Evolutionary conservation across 2,329 filamentous ascomycete genomes (phyloP), one percentile per base, ranked within the genome.

Genomic region (Chaetomium olivaceum): DNA sequence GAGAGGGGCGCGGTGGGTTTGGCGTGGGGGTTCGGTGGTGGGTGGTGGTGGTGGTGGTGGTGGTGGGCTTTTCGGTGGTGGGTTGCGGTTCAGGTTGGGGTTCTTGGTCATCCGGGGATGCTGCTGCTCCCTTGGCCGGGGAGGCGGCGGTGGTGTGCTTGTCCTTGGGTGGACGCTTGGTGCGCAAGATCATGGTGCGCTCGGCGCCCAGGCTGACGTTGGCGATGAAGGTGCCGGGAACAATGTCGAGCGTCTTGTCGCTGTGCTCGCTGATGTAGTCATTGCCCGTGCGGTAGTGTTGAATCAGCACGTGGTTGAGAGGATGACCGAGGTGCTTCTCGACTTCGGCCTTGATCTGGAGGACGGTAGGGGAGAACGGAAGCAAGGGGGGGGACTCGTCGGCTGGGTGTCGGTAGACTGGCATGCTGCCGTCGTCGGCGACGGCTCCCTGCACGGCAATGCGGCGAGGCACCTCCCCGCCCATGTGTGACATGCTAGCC

Each of bases 221-320:
- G 70, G 93, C 92, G 70, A 99, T 96, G 66, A 84, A 93, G 27
- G 91, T 95, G 4, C 84, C 88, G 29, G 85, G 87, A 14, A 87
- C 88, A 64, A 99, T 95, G 75, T 99, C 95, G 27, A 99, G 82
- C 0, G 94, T 97, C 79, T 99, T 99, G 76, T 99, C 95, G 48
- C 92, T 96, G 74, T 99, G 95, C 75, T 99, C 95, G 0, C 92
- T 95, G 68, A 99, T 99, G 75, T 92, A 92, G 77, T 99, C 95
- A 57, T 87, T 87, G 2, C 94, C 92, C 71, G 85, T 85, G n/a
- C 95, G 91, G 74, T 99, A 99, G 65, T 93, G 86, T 74, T 99
- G 95, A 55, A 99, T 96, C 57, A 99, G 80, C 1, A 89, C 93
- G 75, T 99, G 95, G 73, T 99, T 99, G 51, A 99, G 79, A 0